Evolutionary conservation across 768 basidiomycete species (phyloP), one percentile per base, ranked within the genome.

Genomic region (Boletellus emodensis): DNA sequence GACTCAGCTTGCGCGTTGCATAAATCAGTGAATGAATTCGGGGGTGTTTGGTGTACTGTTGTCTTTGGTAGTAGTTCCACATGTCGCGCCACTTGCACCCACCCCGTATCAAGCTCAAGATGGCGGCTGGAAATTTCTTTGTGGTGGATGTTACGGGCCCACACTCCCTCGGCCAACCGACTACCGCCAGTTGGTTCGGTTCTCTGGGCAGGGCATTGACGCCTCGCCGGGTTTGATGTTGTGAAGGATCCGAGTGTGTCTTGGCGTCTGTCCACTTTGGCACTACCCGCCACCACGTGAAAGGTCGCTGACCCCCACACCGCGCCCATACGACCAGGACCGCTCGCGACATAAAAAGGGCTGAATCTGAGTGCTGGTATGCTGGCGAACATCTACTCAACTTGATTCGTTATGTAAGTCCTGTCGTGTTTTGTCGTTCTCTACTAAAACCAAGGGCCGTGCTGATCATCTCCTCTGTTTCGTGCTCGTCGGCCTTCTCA

Each of bases 391-490:
- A 57, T 48, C 48, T 59, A 46, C 57, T 71, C 50, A 64, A 61
- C 55, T 48, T 48, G 17, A 43, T 57, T 56, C 48, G 38, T 71
- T 71, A 71, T 70, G 66, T 69, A 69, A 67, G 67, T 67, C 54
- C 53, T n/a, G 61, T 54, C 34, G 54, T 55, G 56, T 61, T 57
- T 63, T 35, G 52, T 61, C 54, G 52, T 60, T 15, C 41, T 53
- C 33, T 48, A 46, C 33, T 48, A 46, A 55, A 49, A 54, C 55
- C 55, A 40, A 60, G 39, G 44, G n/a, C 52, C 37, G 48, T 58
- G 54, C 68, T 64, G 58, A 65, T 54, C 45, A 50, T 58, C 50
- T 47, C 41, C 37, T 39, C 2, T 44, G n/a, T 47, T 53, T 52
- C 54, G 44, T 49, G 58, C 47, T 61, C 54, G 56, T 54, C 44